Base-by-base conservation (phyloP, 495 filamentous ascomycete species). In the Neurospora sp. region DNA sequence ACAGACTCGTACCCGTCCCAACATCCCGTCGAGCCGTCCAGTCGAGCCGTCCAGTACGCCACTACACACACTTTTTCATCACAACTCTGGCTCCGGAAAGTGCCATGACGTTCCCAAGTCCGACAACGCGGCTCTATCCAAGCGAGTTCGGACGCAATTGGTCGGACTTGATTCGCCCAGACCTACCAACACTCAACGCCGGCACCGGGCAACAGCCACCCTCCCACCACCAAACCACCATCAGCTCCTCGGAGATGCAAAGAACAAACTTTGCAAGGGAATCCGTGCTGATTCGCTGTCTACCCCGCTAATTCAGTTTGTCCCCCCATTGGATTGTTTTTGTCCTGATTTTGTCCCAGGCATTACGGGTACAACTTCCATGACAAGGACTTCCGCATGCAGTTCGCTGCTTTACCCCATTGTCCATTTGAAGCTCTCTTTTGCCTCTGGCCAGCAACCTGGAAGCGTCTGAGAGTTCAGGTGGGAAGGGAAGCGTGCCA, bases 171-270 rank as follows among this genome's bases (percentile, higher is more conserved):
- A 65, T 65, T 65, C 53, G 27, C 53, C 53, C 27, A 65, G 53
- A 35, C 27, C 53, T 65, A 35, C 53, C 53, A 35, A 65, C 53
- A 37, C 12, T 7, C 53, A 35, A 73, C 47, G 44, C 53, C 53
- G 53, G 7, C 53, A 65, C 53, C 53, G 53, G 27, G 27, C 12
- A 65, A 65, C 53, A 65, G 22, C 53, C 53, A 31, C 53, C 53
- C 53, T 61, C 53, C 53, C 53, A 65, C 53, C 53, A 65, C 27
- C 53, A 65, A 35, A 65, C 14, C 53, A 65, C 53, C 27, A 37
- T 27, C 53, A 35, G 53, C 73, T 79, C 80, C 79, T 82, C 77
- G 79, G 79, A 80, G 79, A 82, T 82, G 80, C 74, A 69, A 75
- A 72, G 73, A 59, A 35, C 53, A 35, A 65, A 35, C 6, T 65